Evolutionary conservation across 2,329 filamentous ascomycete species (phyloP), one percentile per base, ranked within the genome.

Genomic region (Xylariaceae sp.): DNA sequence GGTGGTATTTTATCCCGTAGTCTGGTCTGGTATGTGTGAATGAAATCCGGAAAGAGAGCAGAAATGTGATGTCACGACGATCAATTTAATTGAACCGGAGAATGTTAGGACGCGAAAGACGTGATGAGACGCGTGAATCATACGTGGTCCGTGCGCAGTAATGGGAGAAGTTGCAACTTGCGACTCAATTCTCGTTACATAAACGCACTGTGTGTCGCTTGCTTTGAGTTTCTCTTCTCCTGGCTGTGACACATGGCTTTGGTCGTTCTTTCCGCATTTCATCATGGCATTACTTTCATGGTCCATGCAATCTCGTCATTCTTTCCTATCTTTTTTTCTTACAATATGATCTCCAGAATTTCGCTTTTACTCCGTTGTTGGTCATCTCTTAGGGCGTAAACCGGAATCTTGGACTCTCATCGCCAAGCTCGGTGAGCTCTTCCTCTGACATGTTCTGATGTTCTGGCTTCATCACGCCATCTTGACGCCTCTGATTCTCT

Each of bases 361-460:
- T 23, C 23, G 5, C 5, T 4, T 30, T 30, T 30, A 30, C 23
- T 30, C 5, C 5, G 23, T 30, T 7, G 37, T 42, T 23, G 8
- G 8, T 10, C 15, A 15, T 13, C 9, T 51, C 11, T 51, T 51
- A 77, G 10, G 73, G 73, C 0, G 78, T 80, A 63, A 80, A 82
- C 54, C 73, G 72, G 65, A 76, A 82, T 49, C 73, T 73, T 35
- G 79, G 80, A 44, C 79, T 82, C 56, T 82, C 80, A 17, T 82
- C 80, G 1, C 80, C 80, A 51, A 82, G 68, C 69, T 81, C 79
- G 45, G 73, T 75, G 54, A 82, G 63, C 65, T 81, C 77, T 5
- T 80, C 77, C 39, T 80, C 78, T 0, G 72, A 72, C 70, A 81
- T 62, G 2, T 70, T 71, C 39, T 72, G 68, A 55, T 81, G 71